These are phyloP conservation scores for Russula virescens DNA, from an alignment of 768 basidiomycete species.

Conservation along the genomic window DNA sequence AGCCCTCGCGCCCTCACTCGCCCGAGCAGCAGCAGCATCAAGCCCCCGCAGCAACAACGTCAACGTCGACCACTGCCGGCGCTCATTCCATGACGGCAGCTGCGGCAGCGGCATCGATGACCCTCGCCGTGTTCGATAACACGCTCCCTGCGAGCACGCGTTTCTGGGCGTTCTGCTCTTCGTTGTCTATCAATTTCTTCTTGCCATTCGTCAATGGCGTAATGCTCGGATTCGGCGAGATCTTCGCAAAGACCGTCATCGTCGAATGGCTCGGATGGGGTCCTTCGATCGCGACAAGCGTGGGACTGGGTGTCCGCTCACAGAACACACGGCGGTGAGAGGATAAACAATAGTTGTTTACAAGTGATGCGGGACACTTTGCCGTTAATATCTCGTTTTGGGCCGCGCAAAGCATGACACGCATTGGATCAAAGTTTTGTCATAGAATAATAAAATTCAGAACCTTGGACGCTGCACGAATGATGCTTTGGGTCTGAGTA, in stretches of 20 bases:
- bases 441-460: conserved; percentile 13
- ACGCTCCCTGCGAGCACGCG: conserved; percentile 63
- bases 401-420: neutral
- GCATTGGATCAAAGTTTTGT: conserved; percentile 13
- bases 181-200: conserved; percentile 76
- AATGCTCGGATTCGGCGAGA: conserved; percentile 95
- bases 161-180: conserved; percentile 59
- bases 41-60: neutral
- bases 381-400: neutral
- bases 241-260: conserved; percentile 79
- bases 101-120: conserved; percentile 36
- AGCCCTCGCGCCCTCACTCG: conserved; percentile 49
- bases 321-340: neutral
- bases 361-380: neutral
- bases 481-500: neutral
- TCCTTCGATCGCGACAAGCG: conserved; percentile 27
- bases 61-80: conserved; percentile 6
- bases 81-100: conserved; percentile 21
- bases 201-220: conserved; percentile 91
- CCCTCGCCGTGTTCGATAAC: conserved; percentile 65
- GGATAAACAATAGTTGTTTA: neutral
- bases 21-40: conserved; percentile 16
- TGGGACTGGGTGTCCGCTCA: conserved; percentile 16
- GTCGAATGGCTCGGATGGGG: conserved; percentile 47
- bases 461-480: neutral